These are phyloP conservation scores for Sarcocystis neurona DNA, from an alignment of 169 alveolate genomes.

Conservation along the genomic window DNA sequence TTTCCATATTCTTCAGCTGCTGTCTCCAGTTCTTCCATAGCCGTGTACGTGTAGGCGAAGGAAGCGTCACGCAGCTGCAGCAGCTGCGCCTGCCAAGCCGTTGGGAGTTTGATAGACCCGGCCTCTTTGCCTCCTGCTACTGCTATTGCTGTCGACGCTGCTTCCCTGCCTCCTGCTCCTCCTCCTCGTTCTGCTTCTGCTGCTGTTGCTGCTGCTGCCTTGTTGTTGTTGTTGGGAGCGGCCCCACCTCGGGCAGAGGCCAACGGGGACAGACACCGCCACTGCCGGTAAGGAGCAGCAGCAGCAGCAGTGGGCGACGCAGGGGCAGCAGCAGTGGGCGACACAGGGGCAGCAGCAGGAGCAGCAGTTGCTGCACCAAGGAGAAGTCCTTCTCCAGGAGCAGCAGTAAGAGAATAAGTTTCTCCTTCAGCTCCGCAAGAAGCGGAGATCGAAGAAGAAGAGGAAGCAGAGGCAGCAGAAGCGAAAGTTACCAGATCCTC, in stretches of 20 bases:
- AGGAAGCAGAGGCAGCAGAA: neutral
- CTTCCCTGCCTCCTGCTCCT: neutral
- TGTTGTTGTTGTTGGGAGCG: neutral
- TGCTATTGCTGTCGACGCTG: neutral
- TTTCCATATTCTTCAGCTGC: neutral
- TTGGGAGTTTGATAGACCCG: neutral
- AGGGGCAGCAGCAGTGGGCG: neutral
- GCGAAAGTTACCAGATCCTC: neutral
- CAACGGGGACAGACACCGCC: too few relatives aligned
- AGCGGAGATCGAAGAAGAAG: neutral
- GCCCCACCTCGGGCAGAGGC: neutral
- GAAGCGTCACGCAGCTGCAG: neutral
- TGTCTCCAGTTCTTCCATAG: slow-evolving; percentile 5
- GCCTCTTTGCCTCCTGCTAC: neutral
- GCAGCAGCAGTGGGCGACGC: neutral
- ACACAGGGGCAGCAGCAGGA: neutral
- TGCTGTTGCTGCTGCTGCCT: neutral
- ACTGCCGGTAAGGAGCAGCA: too few relatives aligned
- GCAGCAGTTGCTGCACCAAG: neutral
- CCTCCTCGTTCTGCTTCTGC: neutral
- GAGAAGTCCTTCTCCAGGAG: slow-evolving; percentile 13
- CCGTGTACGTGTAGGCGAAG: neutral
- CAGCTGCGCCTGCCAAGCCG: neutral
- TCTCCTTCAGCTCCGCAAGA: too few relatives aligned
- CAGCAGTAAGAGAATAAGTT: too few relatives aligned